Percentiles rank a stretch among this genome's conserved stretches.
These are phyloP conservation scores for Fusarium bactridioides DNA, from an alignment of 2,329 filamentous ascomycete genomes.

Conservation along the genomic window DNA sequence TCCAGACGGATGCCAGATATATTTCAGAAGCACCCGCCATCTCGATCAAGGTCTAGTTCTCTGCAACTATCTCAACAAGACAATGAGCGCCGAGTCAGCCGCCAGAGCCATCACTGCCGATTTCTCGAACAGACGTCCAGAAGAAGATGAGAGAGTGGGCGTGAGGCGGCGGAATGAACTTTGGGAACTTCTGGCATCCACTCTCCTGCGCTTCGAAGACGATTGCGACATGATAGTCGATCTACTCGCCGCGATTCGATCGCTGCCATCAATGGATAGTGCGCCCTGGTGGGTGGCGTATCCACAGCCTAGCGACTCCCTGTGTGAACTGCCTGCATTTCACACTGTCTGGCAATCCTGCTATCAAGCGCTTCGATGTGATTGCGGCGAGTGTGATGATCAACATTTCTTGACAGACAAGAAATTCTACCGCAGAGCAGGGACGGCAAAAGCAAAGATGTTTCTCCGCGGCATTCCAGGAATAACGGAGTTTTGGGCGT, in stretches of 20 bases:
- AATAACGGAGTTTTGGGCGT: not conserved
- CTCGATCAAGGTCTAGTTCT: constrained; percentile 7
- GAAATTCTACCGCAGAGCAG: not conserved
- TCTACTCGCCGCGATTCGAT: not conserved
- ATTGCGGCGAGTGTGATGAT: not conserved
- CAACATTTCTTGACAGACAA: not conserved
- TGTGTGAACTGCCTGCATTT: not conserved
- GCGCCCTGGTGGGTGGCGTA: not conserved
- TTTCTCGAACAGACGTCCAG: rapidly evolving
- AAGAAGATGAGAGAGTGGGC: rapidly evolving
- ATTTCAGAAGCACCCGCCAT: not conserved
- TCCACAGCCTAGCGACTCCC: not conserved
- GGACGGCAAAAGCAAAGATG: not conserved
- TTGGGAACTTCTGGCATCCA: not conserved
- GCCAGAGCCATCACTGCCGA: not conserved
- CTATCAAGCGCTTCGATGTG: not conserved
- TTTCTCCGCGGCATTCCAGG: not conserved
- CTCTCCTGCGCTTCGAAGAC: not conserved
- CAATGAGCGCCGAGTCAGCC: not conserved
- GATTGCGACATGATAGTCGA: not conserved
- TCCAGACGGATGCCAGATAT: not conserved
- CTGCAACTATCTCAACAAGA: constrained; percentile 1
- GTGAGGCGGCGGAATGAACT: not conserved
- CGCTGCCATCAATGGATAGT: not conserved
- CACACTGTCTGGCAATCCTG: rapidly evolving